phyloP scores from a whole-genome alignment of 2,329 filamentous ascomycete species.

The Herpomyces periplanetae region DNA sequence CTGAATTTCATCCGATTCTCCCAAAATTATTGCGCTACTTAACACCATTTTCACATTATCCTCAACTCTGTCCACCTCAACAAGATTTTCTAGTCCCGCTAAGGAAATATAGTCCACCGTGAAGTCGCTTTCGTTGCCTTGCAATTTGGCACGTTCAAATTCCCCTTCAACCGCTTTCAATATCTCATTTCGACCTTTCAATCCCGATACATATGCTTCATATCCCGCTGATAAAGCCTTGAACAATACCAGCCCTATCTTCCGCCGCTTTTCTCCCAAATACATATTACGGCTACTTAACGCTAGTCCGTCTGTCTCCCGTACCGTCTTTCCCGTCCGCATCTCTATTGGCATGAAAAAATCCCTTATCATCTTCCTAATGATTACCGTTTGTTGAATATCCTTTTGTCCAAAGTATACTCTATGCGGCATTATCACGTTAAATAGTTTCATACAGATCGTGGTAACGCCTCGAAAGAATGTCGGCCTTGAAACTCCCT shows the following conservation, averaged over 20 bases:
- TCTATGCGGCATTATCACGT: constrained; percentile 32
- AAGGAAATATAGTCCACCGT: constrained; percentile 77
- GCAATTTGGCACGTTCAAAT: constrained; percentile 15
- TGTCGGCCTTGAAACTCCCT: constrained; percentile 50
- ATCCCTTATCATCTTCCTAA: constrained; percentile 51
- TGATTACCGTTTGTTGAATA: constrained; percentile 70
- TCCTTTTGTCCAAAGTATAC: constrained; percentile 95
- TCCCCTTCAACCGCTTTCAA: constrained; percentile 7
- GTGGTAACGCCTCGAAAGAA: constrained; percentile 92
- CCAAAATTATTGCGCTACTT: constrained; percentile 65
- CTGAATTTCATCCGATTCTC: constrained; percentile 27
- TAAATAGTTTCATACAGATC: constrained; percentile 75
- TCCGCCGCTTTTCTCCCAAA: constrained; percentile 31
- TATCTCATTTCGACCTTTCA: too few species aligned
- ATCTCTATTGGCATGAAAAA: constrained; percentile 42
- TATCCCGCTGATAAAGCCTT: constrained; percentile 30
- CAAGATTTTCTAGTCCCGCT: constrained; percentile 43
- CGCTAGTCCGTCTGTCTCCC: constrained; percentile 46
- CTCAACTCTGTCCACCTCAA: constrained; percentile 34
- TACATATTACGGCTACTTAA: constrained; percentile 83
- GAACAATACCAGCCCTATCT: constrained; percentile 28
- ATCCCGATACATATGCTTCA: constrained; percentile 21
- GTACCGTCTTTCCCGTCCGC: constrained; percentile 27
- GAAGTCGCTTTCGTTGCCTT: constrained; percentile 22
- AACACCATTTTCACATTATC: constrained; percentile 31